A percentile compares a stretch with the other conserved stretches of the same genome.
phyloP scores from a whole-genome alignment of 371 early-diverging fungal genomes.

The Rhizopus delemar region DNA sequence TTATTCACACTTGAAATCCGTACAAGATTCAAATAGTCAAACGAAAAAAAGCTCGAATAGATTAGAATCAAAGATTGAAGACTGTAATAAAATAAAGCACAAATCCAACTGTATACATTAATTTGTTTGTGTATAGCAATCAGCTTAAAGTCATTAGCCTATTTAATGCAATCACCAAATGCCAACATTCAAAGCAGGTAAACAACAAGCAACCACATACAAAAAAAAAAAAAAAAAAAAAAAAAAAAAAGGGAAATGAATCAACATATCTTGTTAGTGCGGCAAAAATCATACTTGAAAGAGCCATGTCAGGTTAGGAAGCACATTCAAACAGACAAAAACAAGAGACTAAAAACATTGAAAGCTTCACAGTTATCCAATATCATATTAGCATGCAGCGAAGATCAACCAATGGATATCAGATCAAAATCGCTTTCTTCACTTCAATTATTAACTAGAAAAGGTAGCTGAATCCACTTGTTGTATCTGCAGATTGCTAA shows the following conservation, averaged over 20 bases:
- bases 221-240: not conserved
- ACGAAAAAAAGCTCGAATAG: constrained; percentile 20
- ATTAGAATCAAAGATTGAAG: constrained; percentile 46
- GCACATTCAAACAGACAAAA: not conserved
- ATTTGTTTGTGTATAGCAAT: constrained; percentile 36
- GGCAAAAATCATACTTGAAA: constrained; percentile 62
- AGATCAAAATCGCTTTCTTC: constrained; percentile 65
- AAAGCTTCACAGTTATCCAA: constrained; percentile 28
- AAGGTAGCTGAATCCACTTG: constrained; percentile 44
- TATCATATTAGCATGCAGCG: constrained; percentile 53
- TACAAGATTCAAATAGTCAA: constrained; percentile 30
- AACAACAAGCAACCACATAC: too few relatives aligned
- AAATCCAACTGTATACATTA: not conserved
- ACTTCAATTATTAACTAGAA: constrained; percentile 69
- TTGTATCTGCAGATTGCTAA: not conserved
- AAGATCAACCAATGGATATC: constrained; percentile 48
- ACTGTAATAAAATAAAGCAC: constrained; percentile 38
- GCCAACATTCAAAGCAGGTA: constrained; percentile 73
- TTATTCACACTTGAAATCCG: constrained; percentile 55
- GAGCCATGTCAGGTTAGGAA: constrained; percentile 64
- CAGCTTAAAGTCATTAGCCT: constrained; percentile 56
- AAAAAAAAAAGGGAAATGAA: not conserved
- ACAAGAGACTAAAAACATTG: not conserved
- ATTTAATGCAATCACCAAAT: constrained; percentile 64
- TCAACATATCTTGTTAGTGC: constrained; percentile 39